Percentiles rank a stretch among this genome's conserved stretches.
Evolutionary conservation across 768 basidiomycete genomes (phyloP).

Genomic region (Pholiota molesta): DNA sequence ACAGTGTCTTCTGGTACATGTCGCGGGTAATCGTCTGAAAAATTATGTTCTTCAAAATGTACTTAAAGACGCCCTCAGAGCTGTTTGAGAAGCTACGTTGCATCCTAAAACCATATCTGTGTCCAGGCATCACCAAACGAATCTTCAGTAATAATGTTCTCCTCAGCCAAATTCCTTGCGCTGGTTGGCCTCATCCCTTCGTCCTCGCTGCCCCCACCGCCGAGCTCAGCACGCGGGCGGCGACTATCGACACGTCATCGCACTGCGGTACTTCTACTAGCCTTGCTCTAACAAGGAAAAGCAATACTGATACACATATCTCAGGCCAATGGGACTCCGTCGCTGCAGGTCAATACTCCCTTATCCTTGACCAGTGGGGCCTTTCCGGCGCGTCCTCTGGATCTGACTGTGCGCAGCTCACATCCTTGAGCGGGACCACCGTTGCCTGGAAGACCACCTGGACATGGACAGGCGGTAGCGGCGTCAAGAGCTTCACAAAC

Average conservation of each 20-base stretch:
- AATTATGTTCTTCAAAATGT: not conserved
- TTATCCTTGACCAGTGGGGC: slow-evolving; percentile 55
- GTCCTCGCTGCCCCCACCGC: slow-evolving; percentile 32
- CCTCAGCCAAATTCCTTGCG: slow-evolving; percentile 29
- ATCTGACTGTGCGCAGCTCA: slow-evolving; percentile 52
- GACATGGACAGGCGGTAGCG: slow-evolving; percentile 53
- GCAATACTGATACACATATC: not conserved
- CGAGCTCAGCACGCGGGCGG: slow-evolving; percentile 31
- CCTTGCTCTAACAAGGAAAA: not conserved
- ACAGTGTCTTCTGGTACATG: not conserved
- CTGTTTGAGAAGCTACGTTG: not conserved
- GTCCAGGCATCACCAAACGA: not conserved
- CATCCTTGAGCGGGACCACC: slow-evolving; percentile 41
- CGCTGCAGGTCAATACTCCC: slow-evolving; percentile 45
- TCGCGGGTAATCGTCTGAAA: slow-evolving; percentile 8
- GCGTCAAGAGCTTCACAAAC: slow-evolving; percentile 67
- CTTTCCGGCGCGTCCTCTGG: slow-evolving; percentile 44
- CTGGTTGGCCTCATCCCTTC: slow-evolving; percentile 33
- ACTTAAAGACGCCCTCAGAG: not conserved
- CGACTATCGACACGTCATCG: slow-evolving; percentile 37
- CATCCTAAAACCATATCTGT: not conserved
- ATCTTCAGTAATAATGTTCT: slow-evolving; percentile 13
- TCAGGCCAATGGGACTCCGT: slow-evolving; percentile 61
- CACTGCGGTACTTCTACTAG: slow-evolving; percentile 36
- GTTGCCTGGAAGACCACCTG: slow-evolving; percentile 56